Evolutionary conservation across 208 protist species (phyloP).

Genomic region (Blechomonas ayalai): DNA sequence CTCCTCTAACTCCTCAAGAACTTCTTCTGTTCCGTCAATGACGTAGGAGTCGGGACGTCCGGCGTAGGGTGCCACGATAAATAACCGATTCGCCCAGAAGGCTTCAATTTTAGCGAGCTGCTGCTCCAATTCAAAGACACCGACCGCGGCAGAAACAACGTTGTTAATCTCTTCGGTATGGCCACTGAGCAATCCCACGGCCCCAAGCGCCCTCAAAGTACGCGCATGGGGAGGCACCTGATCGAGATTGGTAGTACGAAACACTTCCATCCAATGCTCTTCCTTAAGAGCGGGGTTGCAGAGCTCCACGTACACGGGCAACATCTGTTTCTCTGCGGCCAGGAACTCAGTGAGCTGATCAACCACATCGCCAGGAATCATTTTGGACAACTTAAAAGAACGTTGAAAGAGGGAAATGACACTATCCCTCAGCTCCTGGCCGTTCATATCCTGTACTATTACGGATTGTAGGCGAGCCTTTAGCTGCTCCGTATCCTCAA

Average conservation of each 20-base stretch:
- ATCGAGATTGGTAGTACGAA: conserved; percentile 34
- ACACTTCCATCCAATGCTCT: conserved; percentile 73
- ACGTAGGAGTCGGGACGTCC: conserved; percentile 77
- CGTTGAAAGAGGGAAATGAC: conserved; percentile 51
- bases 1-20: conserved; percentile 85
- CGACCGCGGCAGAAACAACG: conserved; percentile 76
- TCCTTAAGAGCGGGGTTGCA: conserved; percentile 88
- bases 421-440: conserved; percentile 60
- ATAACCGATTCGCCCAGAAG: conserved; percentile 56
- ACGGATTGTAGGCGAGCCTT: conserved; percentile 33
- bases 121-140: conserved; percentile 83
- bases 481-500: conserved; percentile 53
- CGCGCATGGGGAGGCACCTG: conserved; percentile 23
- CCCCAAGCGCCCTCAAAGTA: conserved; percentile 39
- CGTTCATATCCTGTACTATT: conserved; percentile 48
- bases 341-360: conserved; percentile 53
- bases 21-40: conserved; percentile 74
- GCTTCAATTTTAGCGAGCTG: conserved; percentile 76
- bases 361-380: conserved; percentile 52
- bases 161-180: conserved; percentile 65
- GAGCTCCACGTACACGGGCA: conserved; percentile 58
- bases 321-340: conserved; percentile 64
- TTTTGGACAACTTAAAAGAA: conserved; percentile 56
- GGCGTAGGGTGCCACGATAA: conserved; percentile 61
- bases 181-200: conserved; percentile 24